phyloP scores from a whole-genome alignment of 2,329 filamentous ascomycete species.

The Trichophyton mentagrophytes region DNA sequence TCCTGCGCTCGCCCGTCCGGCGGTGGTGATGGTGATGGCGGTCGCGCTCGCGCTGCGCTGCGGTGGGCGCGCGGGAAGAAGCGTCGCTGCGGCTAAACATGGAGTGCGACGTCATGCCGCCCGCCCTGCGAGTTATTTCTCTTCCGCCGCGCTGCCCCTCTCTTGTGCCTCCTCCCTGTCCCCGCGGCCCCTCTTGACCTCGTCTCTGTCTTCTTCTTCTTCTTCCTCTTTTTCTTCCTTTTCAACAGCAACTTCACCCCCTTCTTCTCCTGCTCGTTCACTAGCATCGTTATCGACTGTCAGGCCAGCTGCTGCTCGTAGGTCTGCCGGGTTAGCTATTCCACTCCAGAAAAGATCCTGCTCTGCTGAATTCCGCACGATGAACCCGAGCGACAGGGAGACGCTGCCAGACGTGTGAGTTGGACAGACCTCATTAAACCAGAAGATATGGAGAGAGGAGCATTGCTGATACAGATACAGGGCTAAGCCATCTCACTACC shows the following conservation, averaged over 20 bases:
- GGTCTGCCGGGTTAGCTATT: conserved; percentile 11
- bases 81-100: background rate
- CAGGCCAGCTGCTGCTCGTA: conserved; percentile 9
- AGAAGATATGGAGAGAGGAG: background rate
- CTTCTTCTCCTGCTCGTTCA: conserved; percentile 12
- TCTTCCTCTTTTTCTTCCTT: background rate
- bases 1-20: background rate
- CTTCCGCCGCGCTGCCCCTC: background rate
- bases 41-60: background rate
- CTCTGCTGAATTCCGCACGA: conserved; percentile 30
- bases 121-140: background rate
- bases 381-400: conserved; percentile 34
- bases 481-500: conserved; percentile 77
- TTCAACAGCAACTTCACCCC: conserved; percentile 12
- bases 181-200: conserved; percentile 5
- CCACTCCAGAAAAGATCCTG: conserved; percentile 23
- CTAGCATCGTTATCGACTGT: conserved; percentile 11
- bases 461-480: conserved; percentile 23
- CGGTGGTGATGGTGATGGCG: background rate
- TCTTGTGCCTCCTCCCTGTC: background rate
- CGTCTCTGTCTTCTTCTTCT: conserved; percentile 4
- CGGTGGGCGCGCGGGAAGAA: background rate
- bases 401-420: conserved; percentile 34
- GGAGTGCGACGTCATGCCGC: background rate
- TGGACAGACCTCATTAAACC: background rate